Evolutionary conservation across 352 stramenopile genomes (phyloP).

Genomic region (Globisporangium cystogenes): DNA sequence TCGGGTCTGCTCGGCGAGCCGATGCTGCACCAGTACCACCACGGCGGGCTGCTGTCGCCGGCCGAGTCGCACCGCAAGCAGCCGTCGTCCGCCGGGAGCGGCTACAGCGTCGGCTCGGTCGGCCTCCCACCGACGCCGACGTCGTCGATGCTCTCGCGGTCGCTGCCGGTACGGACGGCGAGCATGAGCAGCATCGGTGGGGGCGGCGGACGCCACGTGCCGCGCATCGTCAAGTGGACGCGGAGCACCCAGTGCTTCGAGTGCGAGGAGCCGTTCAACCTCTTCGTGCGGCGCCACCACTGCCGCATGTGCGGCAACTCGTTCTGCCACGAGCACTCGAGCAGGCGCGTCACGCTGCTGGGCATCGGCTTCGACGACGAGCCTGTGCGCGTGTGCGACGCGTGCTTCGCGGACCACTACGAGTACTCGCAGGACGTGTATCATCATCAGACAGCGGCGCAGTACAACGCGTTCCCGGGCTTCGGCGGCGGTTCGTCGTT

Average conservation of each 20-base stretch:
- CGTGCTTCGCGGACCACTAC: slow-evolving; percentile 80
- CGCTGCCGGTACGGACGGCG: slow-evolving; percentile 4
- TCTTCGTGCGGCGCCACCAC: slow-evolving; percentile 81
- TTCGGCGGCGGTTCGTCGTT: slow-evolving; percentile 9
- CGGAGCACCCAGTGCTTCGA: slow-evolving; percentile 80
- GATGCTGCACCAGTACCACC: slow-evolving; percentile 24
- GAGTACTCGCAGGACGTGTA: slow-evolving; percentile 25
- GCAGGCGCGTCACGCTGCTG: slow-evolving; percentile 58
- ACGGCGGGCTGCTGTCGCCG: slow-evolving; percentile 30
- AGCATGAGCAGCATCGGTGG: slow-evolving; percentile 10
- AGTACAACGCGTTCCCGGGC: slow-evolving; percentile 8
- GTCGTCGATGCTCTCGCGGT: slow-evolving; percentile 4
- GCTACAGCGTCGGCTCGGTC: slow-evolving; percentile 22
- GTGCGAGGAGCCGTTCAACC: slow-evolving; percentile 76
- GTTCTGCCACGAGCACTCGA: slow-evolving; percentile 86
- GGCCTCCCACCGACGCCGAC: slow-evolving; percentile 8
- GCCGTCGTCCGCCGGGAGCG: slow-evolving; percentile 29
- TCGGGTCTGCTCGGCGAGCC: slow-evolving; percentile 20
- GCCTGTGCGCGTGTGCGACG: slow-evolving; percentile 80
- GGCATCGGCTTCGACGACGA: slow-evolving; percentile 81
- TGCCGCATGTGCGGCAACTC: slow-evolving; percentile 86
- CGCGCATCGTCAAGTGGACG: slow-evolving; percentile 77
- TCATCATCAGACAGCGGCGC: slow-evolving; percentile 1
- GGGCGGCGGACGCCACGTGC: slow-evolving; percentile 19
- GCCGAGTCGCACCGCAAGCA: slow-evolving; percentile 39